Conservation (phyloP, 2,329 filamentous ascomycete genomes). For the Polytolypa hystricis region DNA sequence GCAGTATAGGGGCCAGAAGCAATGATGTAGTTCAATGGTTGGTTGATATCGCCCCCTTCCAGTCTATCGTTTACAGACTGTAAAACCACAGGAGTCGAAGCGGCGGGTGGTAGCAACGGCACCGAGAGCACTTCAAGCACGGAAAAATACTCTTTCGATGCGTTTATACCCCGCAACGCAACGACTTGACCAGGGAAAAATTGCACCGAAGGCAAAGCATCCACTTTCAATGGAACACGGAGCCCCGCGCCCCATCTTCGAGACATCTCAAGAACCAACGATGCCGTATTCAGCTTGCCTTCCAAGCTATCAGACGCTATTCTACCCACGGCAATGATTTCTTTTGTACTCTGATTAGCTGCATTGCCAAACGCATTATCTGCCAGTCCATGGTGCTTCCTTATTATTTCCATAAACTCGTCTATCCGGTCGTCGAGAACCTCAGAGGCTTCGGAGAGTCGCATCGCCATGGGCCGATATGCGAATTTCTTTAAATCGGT, state of each 20-base stretch:
- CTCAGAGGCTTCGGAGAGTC: slow-evolving; percentile 81
- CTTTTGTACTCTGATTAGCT: slow-evolving; percentile 68
- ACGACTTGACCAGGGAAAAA: slow-evolving; percentile 95
- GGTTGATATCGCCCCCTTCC: slow-evolving; percentile 48
- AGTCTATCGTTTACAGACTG: slow-evolving; percentile 59
- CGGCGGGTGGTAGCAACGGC: slow-evolving; percentile 64
- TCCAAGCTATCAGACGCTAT: slow-evolving; percentile 77
- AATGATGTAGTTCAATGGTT: slow-evolving; percentile 65
- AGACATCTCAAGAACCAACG: slow-evolving; percentile 79
- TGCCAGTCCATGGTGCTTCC: slow-evolving; percentile 63
- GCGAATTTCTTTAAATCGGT: slow-evolving; percentile 83
- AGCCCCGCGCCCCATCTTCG: slow-evolving; percentile 71
- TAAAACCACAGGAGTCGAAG: slow-evolving; percentile 55
- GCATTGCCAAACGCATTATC: slow-evolving; percentile 79
- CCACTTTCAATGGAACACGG: slow-evolving; percentile 68
- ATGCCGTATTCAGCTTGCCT: slow-evolving; percentile 75
- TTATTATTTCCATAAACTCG: slow-evolving; percentile 65
- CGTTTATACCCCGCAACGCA: slow-evolving; percentile 74
- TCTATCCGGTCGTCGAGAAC: slow-evolving; percentile 93
- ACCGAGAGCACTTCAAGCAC: slow-evolving; percentile 65
- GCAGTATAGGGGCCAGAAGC: slow-evolving; percentile 84
- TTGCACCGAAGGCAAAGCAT: slow-evolving; percentile 57
- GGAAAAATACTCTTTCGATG: slow-evolving; percentile 70
- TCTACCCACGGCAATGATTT: slow-evolving; percentile 80
- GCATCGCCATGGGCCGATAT: slow-evolving; percentile 92